Conservation (phyloP, 352 stramenopile species). For the Aphanomyces astaci region DNA sequence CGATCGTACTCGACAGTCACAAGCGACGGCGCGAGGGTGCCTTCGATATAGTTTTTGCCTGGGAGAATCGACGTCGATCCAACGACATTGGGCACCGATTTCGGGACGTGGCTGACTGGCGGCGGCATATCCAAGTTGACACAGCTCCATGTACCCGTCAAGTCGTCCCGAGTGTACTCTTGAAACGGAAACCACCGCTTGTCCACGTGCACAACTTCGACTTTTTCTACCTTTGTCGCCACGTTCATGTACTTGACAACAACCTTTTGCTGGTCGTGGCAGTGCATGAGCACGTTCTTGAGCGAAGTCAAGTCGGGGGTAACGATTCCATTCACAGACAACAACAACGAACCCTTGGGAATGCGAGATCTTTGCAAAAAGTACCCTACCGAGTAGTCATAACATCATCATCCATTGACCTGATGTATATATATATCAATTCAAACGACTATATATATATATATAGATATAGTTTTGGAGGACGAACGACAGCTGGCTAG, state of each 20-base stretch:
- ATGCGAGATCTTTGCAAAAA: slow-evolving; percentile 85
- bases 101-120: background rate
- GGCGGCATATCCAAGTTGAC: slow-evolving; percentile 36
- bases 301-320: slow-evolving; percentile 82
- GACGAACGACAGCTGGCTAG: too few relatives aligned
- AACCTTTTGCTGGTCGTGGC: slow-evolving; percentile 67
- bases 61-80: slow-evolving; percentile 74
- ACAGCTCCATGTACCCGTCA: slow-evolving; percentile 70
- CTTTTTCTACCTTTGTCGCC: slow-evolving; percentile 64
- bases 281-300: slow-evolving; percentile 67
- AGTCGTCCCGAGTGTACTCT: slow-evolving; percentile 74
- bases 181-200: slow-evolving; percentile 87
- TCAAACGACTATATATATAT: too few relatives aligned
- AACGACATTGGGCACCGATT: slow-evolving; percentile 21
- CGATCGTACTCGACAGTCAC: slow-evolving; percentile 81
- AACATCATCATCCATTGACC: background rate
- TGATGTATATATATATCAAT: too few relatives aligned
- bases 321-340: slow-evolving; percentile 75
- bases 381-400: slow-evolving; percentile 38
- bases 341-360: slow-evolving; percentile 73
- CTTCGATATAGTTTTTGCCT: slow-evolving; percentile 73
- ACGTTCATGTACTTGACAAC: slow-evolving; percentile 81
- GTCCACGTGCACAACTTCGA: slow-evolving; percentile 84
- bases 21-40: slow-evolving; percentile 72
- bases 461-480: too few relatives aligned